Base-by-base conservation (phyloP, 345 rosid species). In the Aurinia saxatilis region DNA sequence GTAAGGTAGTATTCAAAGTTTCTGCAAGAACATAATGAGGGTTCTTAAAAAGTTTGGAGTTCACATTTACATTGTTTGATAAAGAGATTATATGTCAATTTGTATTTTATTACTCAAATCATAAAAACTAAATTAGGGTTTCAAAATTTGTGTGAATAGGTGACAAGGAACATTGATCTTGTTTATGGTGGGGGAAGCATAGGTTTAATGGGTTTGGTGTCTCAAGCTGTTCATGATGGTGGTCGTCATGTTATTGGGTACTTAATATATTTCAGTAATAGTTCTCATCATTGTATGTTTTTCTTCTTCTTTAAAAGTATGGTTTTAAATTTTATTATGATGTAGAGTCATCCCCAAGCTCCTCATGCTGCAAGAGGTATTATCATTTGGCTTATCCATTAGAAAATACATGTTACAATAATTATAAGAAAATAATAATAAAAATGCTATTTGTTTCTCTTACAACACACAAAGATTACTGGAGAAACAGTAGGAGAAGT, bases 181-280 rank as follows among this genome's bases (percentile, higher is more conserved):
- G 96, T 91, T 55, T 88, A 91, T 67, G 98, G 98, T 73, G 98
- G 98, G 17, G 98, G 98, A 27, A 91, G 98, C 81, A 88, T 91
- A 75, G 96, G 98, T 38, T 81, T 91, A 68, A 91, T 91, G 98
- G 98, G 98, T 57, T 70, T 88, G 74, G 80, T 91, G 39, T 84
- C 96, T 50, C 96, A 91, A 78, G 92, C 92, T 60, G 98, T 88
- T 79, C 95, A 91, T 74, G 85, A 91, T 74, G 98, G 96, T 12
- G 96, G 98, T 75, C 85, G 98, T 75, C 96, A 88, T 83, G 96
- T 91, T 69, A 83, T 88, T 71, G 98, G 98, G 98, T 91, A 79
- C 74, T 38, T 30, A 19, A 18, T 29, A 10, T 10, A 16, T 14
- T 11, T 48, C 44, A 21, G 45, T 17, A n/a, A 45, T 40, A 50